phyloP scores from a whole-genome alignment of 108 stramenopile species.

The Nitzschia palea region DNA sequence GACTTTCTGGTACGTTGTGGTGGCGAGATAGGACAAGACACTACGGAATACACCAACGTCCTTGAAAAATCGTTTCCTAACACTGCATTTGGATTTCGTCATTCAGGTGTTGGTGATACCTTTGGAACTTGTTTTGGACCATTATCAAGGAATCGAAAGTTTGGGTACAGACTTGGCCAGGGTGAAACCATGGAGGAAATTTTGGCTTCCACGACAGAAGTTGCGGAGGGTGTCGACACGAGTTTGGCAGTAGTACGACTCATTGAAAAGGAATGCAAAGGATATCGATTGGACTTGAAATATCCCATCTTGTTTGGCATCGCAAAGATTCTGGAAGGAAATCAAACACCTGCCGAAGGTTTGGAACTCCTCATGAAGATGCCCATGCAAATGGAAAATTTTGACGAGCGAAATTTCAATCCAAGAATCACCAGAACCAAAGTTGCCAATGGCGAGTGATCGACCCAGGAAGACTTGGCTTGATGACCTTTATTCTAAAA shows the following conservation, averaged over 20 bases:
- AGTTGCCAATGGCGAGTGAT: too few relatives aligned
- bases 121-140: conserved; percentile 98
- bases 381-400: conserved; percentile 91
- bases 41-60: neutral
- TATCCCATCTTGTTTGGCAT: conserved; percentile 97
- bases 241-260: conserved; percentile 88
- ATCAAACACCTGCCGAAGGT: conserved; percentile 85
- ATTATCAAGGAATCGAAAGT: conserved; percentile 90
- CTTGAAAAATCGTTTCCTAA: neutral
- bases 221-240: conserved; percentile 96
- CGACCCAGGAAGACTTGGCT: too few relatives aligned
- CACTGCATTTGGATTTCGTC: neutral
- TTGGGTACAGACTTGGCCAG: conserved; percentile 91
- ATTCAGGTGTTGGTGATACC: conserved; percentile 92
- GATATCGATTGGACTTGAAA: conserved; percentile 93
- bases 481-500: too few relatives aligned
- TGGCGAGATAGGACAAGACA: too few relatives aligned
- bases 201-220: conserved; percentile 81
- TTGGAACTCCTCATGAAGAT: conserved; percentile 91
- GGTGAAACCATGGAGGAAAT: conserved; percentile 94
- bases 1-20: conserved; percentile 86
- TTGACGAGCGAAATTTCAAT: conserved; percentile 53
- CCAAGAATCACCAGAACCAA: conserved; percentile 4
- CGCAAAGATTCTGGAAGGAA: conserved; percentile 88
- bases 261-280: conserved; percentile 85